Base-by-base conservation (phyloP, 2,329 filamentous ascomycete species). In the Cladosporium sp. region DNA sequence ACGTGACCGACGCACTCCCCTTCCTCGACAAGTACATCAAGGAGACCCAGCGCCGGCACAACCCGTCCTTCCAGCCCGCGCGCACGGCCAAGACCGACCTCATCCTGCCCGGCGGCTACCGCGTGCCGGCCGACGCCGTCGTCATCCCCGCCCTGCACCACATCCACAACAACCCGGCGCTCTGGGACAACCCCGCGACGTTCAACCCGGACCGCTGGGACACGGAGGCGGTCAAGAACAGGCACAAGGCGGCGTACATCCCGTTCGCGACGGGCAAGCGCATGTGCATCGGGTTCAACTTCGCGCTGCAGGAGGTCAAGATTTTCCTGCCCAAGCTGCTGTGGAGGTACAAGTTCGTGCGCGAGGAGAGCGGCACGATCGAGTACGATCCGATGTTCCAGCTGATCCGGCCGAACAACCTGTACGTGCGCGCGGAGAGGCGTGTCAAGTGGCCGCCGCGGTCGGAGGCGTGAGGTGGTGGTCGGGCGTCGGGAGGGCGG, bases 281-380 rank as follows among this genome's bases (percentile, higher is more conserved):
- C 1, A 76, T 75, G 68, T 85, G 82, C 56, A 79, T 85, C 52
- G 82, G 81, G 0, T 84, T 83, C 73, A 84, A 83, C 66, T 83
- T 84, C 63, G 82, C 81, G 0, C 68, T 84, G 6, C 74, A 77
- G 54, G 80, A 85, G 64, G 72, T 83, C 54, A 83, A 83, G 69
- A 71, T 82, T 3, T 76, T 82, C 59, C 37, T 85, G 56, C 70
- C 75, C 1, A 79, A 83, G 68, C 66, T 85, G 35, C 65, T 84
- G 2, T 84, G 76, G 53, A 71, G 81, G 7, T 84, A 85, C 61
- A 69, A 77, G 51, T 84, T 82, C 54, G 32, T 50, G 16, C 42
- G 79, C 84, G 49, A 52, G 35, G 49, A 46, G 34, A 22, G 11
- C 28, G 43, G 42, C 33, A 52, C 49, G 10, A 52, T 14, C 35